Evolutionary conservation across 2,329 filamentous ascomycete species (phyloP), one percentile per base, ranked within the genome.

Genomic region (Xylariaceae sp.): DNA sequence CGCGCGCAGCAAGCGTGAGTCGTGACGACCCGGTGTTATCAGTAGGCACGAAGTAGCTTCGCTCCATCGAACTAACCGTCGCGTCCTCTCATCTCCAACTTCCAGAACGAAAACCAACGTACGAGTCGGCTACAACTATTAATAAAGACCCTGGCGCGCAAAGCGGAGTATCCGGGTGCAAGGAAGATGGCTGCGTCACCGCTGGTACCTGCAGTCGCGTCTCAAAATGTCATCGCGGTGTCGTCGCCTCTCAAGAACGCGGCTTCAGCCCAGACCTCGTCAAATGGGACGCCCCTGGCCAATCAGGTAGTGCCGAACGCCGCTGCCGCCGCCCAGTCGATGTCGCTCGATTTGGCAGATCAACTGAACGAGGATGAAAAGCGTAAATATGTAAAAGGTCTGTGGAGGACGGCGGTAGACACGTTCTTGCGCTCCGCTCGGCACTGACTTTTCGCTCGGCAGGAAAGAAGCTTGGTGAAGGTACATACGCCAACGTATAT

Each of bases 401-500:
- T 30, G 69, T 58, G 30, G 34, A 44, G 3, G 5, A 40, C 34
- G 3, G 7, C 46, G 29, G 16, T 2, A 10, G 15, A 43, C 21
- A 7, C 15, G 13, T 40, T 32, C 21, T 37, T 21, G 10, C 5
- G 5, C 5, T 19, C 15, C n/a, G 10, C 21, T 26, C 10, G 12
- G 15, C 9, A n/a, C 51, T 59, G 53, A 56, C 49, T 29, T 49
- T 43, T 47, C 21, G 37, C 47, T 51, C 51, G 49, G 45, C 61
- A 90, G 89, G 89, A 67, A 91, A 88, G 70, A 94, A 94, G 68
- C 83, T 99, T 56, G 94, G 94, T 70, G 90, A 95, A 72, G 94
- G 94, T 76, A 97, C 94, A 60, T 99, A 99, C 71, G 94, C 94
- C 69, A 86, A 95, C 66, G 94, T 99, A 66, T 96, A 91, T 76